Evolutionary conservation across 169 alveolate species (phyloP), one percentile per base, ranked within the genome.

Genomic region (Babesia microti): DNA sequence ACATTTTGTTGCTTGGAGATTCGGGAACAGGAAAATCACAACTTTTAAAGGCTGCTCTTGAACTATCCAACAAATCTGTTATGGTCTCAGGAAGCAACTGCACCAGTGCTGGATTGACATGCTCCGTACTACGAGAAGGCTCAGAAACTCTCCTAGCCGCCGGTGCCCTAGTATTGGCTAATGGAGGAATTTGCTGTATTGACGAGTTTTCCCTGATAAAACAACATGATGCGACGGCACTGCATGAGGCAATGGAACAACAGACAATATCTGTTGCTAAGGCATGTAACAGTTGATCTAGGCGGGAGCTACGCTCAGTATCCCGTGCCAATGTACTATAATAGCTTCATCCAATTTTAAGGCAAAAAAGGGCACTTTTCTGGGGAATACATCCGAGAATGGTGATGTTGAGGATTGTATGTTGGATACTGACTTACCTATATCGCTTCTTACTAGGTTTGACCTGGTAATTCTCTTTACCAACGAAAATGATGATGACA

Each of bases 181-280:
- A 89, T 41, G 87, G 85, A 45, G 98, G 98, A 2, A 83, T 90
- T 0, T 92, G 98, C 65, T 90, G 97, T 72, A 85, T 92, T 14
- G 98, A 92, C 68, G 98, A 91, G 52, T 84, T 89, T 39, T 51
- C 87, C 34, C 37, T 78, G 29, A 72, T 89, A 48, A 76, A 67
- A 40, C 52, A 67, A 18, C 92, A 85, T 41, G 91, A 84, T 36
- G 79, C 82, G 61, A 82, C 81, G 15, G 78, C 91, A 29, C 59
- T 89, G n/a, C 90, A 78, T 33, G 97, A 92, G 79, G 97, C 96
- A 11, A 91, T 92, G 95, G 98, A 92, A 69, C 86, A 92, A 52
- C 83, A 89, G 72, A 78, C 93, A 14, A 81, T 92, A 14, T 83
- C 92, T 11, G 88, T 90, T 29, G 94, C 95, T 17, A 91, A 89